Base-by-base conservation (phyloP, 2,329 filamentous ascomycete species). In the Trichoderma sp. region DNA sequence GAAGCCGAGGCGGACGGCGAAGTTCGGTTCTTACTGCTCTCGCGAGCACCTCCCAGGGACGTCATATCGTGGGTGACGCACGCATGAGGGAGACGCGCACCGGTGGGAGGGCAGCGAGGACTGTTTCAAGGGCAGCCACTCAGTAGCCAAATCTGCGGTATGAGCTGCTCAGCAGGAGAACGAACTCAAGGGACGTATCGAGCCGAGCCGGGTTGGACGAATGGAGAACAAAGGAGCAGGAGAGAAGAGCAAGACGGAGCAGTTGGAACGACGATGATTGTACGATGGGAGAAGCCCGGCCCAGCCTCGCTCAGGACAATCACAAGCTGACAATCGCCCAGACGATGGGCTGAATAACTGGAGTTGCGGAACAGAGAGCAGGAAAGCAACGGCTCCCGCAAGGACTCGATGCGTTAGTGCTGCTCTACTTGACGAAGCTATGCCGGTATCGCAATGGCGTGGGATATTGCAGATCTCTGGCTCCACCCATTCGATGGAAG, bases 21-120 rank as follows among this genome's bases (percentile, higher is more conserved):
- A 75, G 75, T 74, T 76, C 72, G 75, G 65, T 71, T 69, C 66
- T 76, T 74, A 69, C 74, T 75, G 74, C 73, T 74, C 66, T 75
- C 72, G 70, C 72, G 74, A 73, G 73, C 69, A 71, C 75, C 73
- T 72, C 78, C 75, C 64, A 75, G 73, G 60, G 75, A 72, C 70
- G 73, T 76, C 77, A 79, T 79, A 69, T 77, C 77, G 78, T 69
- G 71, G 43, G 26, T 21, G 18, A 49, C 37, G 26, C 63, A 60
- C 46, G 46, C 68, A 69, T 69, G 30, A 56, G 65, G 34, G 56
- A 66, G 26, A 49, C 34, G 28, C 30, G 32, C 56, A 24, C 34
- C 14, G 59, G 16, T 43, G 59, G 32, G 59, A 52, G 63, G 28
- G 13, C 28, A 58, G 28, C 10, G 52, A 21, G 51, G 21, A 21